Evolutionary conservation across 75 land plant genomes (phyloP), one percentile per base, ranked within the genome.

Genomic region (Cunninghamia lanceolata): DNA sequence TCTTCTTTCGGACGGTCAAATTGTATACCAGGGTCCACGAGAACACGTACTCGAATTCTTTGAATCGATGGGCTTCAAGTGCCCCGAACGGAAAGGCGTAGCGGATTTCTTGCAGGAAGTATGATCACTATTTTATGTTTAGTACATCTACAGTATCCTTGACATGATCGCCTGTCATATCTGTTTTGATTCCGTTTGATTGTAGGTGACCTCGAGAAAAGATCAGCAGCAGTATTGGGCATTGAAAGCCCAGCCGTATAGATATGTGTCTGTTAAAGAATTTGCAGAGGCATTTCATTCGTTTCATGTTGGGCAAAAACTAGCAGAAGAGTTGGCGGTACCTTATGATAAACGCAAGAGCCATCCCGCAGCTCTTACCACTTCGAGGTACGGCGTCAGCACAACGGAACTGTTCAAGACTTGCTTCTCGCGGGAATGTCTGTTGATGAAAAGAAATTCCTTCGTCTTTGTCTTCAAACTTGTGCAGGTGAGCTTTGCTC

Each of bases 181-280:
- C 42, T 32, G 43, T n/a, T 36, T 34, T 40, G 42, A 36, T 38
- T 79, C 43, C 8, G 43, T 53, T 80, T 53, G 40, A 19, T 63
- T 89, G 75, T 89, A 93, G 95, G 92, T 97, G n/a, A 96, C 99
- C 3, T 98, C 98, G 30, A 93, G 54, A 88, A 96, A 96, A 83
- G 98, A 98, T 86, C 99, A 98, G 78, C 53, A 91, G 42, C 99
- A 95, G 82, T 98, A 98, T 83, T 98, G 99, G 99, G 89, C 86
- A 17, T 78, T 76, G 8, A 91, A 74, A 75, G 84, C 85, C 11
- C 76, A 88, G 78, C 93, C 93, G 9, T 98, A 96, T 82, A 82
- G 88, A 4, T 96, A 85, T 84, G 88, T 95, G 25, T 77, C 95
- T 11, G 94, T 91, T 4, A 86, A 86, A 38, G 95, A 94, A 34